Base-by-base conservation (phyloP, 192 early-diverging fungal species). In the Spizellomyces sp. region DNA sequence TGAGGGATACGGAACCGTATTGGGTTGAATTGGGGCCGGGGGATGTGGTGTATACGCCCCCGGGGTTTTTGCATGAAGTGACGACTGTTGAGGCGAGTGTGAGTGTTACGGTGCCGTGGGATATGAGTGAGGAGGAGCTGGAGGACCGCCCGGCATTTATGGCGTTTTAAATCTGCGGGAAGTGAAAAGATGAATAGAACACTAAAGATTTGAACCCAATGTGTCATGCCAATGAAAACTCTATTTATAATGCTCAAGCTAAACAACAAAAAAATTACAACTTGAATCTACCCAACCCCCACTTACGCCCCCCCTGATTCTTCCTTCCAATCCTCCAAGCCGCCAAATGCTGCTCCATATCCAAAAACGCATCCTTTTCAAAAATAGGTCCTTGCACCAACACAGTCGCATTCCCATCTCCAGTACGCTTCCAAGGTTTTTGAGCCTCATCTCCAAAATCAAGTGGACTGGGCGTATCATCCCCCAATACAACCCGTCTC, bases 401-500 rank as follows among this genome's bases (percentile, higher is more conserved):
- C 8, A 79, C 77, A 0, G 81, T 78, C 5, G 77, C 72, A 45
- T 67, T 50, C 1, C 81, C 77, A 48, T 72, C 66, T 19, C 75
- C 77, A 5, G 66, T 75, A 14, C 75, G 55, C 44, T 48, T 71
- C 78, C 78, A 79, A 21, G 45, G 66, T 36, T 65, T 50, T 52
- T 65, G 57, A 8, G 66, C 58, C 55, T 55, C 62, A 43, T 72
- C 79, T 5, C 70, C 73, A 64, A 71, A 79, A 21, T 65, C 59
- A 6, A 82, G 64, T 46, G 81, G 81, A 43, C 69, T 73, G 61
- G 36, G 48, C n/a, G 74, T 52, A 14, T 80, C 74, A 43, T 74
- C 85, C 66, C 90, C 88, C 54, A 90, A 79, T 63, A 94, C 77
- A 6, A 93, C 80, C 7, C 89, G 66, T 17, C 80, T 71, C 3